Evolutionary conservation across 2,329 filamentous ascomycete genomes (phyloP), one percentile per base, ranked within the genome.

Genomic region (Westerdykella sp.): DNA sequence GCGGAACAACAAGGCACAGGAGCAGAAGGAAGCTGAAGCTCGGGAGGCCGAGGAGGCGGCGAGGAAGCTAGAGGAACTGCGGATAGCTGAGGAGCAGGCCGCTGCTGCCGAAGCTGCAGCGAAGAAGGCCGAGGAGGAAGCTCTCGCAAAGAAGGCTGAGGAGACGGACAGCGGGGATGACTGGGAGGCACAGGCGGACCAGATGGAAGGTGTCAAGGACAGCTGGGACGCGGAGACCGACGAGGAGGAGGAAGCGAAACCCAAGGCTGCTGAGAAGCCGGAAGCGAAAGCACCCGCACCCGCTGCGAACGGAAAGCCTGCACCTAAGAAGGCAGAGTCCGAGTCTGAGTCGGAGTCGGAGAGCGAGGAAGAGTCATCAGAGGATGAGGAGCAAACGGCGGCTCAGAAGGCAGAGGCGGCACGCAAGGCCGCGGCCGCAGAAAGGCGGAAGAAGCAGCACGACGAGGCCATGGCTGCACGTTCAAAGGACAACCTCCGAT

Each of bases 401-500:
- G 75, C 81, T 34, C 75, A 85, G 61, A 77, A 77, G 49, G 86
- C 85, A 13, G 81, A 85, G 58, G 82, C 81, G 18, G 81, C 85
- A 62, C 80, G 84, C 59, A 96, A 96, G 73, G 85, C 83, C 55
- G 90, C 95, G 62, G 89, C 89, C 36, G 87, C 88, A 13, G 88
- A 93, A 58, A 81, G 91, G 62, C 81, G 91, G 60, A 86, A 89
- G 71, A 87, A 87, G 70, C 85, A 89, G 45, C 87, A 95, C 66
- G 87, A 96, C 69, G 91, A 89, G 49, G 93, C 93, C 14, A 70
- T 96, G 63, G 90, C 88, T 36, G 90, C 91, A 39, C 81, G 89
- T 48, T 97, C 91, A 16, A 89, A 87, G 70, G 90, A 98, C 66
- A 84, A 98, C 69, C 80, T 98, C 44, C 88, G 93, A 45, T 97